phyloP scores from a whole-genome alignment of 108 stramenopile species.

The Mediolabrus comicus region DNA sequence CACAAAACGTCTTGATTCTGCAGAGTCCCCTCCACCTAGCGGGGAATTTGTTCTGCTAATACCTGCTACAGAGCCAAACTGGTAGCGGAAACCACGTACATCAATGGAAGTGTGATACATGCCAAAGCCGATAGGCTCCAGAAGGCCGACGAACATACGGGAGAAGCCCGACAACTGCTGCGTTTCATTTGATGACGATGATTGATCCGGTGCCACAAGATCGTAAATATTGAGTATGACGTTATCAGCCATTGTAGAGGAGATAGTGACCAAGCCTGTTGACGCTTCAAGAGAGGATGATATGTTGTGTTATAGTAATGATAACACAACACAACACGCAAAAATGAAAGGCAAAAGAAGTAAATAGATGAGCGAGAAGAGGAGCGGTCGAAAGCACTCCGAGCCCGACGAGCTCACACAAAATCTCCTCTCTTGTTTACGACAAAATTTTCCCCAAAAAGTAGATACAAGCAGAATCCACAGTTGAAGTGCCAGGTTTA shows the following conservation, averaged over 20 bases:
- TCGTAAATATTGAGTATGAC: constrained; percentile 51
- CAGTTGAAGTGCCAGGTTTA: too few species aligned
- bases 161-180: constrained; percentile 17
- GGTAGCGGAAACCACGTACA: constrained; percentile 40
- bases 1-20: constrained; percentile 31
- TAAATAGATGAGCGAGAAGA: too few species aligned
- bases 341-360: too few species aligned
- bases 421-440: too few species aligned
- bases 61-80: constrained; percentile 27
- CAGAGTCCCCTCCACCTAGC: constrained; percentile 28
- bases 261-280: too few species aligned
- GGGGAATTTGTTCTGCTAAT: constrained; percentile 33
- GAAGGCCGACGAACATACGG: constrained; percentile 20
- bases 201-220: constrained; percentile 18
- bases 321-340: too few species aligned
- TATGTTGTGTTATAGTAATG: too few species aligned
- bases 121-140: constrained; percentile 37
- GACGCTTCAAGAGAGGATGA: too few species aligned
- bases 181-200: constrained; percentile 10
- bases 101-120: constrained; percentile 49
- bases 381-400: too few species aligned
- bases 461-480: too few species aligned
- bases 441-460: too few species aligned
- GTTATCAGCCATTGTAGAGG: constrained; percentile 32
- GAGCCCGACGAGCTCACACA: too few species aligned